Percentiles rank a stretch among this genome's conserved stretches.
These are phyloP conservation scores for Carnegiea gigantea DNA, from an alignment of 179 eudicot genomes.

Conservation along the genomic window DNA sequence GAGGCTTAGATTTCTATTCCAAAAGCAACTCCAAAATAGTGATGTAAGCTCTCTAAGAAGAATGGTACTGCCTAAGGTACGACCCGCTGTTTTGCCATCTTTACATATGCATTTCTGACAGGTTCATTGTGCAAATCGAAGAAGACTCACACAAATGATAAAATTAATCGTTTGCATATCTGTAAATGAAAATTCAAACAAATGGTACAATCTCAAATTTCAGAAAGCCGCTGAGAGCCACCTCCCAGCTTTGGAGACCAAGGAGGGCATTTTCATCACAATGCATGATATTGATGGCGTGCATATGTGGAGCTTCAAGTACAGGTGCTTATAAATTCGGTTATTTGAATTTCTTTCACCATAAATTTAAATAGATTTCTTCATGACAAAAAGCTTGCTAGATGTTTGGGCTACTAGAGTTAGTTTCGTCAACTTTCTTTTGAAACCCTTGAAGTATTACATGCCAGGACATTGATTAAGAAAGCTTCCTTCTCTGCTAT, in stretches of 20 bases:
- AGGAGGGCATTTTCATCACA: conserved; percentile 63
- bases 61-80: conserved; percentile 91
- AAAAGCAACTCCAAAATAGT: conserved; percentile 82
- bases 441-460: neutral
- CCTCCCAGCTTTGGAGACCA: conserved; percentile 62
- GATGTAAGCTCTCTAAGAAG: conserved; percentile 75
- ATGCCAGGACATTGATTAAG: neutral
- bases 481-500: too few relatives aligned
- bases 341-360: neutral
- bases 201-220: neutral
- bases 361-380: neutral
- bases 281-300: conserved; percentile 83
- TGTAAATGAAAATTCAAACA: neutral
- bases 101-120: neutral
- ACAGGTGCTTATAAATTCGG: conserved; percentile 45
- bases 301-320: conserved; percentile 84
- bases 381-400: too few relatives aligned
- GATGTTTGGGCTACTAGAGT: neutral
- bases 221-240: conserved; percentile 80
- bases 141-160: neutral
- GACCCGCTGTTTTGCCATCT: neutral
- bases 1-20: conserved; percentile 65
- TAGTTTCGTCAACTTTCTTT: neutral
- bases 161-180: neutral
- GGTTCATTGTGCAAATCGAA: neutral